Conservation (phyloP, 768 basidiomycete genomes). For the Rhizopogon sp. region DNA sequence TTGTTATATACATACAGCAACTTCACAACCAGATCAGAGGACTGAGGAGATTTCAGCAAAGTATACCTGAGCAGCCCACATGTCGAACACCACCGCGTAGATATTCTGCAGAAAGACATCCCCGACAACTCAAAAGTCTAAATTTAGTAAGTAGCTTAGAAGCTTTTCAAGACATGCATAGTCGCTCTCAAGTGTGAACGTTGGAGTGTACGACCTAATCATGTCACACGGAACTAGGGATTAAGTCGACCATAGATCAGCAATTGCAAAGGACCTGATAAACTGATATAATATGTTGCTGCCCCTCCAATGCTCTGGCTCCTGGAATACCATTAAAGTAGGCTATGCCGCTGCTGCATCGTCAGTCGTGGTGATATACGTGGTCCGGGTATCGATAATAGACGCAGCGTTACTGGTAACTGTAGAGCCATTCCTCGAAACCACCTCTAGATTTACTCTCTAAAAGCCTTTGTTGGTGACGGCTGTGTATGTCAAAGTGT, state of each 20-base stretch:
- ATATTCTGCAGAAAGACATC: constrained; percentile 29
- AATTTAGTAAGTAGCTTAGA: too few species aligned
- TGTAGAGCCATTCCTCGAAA: constrained; percentile 14
- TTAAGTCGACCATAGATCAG: neutral
- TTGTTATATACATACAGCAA: too few species aligned
- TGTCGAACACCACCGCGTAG: constrained; percentile 27
- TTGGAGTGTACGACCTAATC: constrained; percentile 16
- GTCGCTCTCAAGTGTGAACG: neutral
- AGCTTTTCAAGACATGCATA: neutral
- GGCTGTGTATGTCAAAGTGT: constrained; percentile 31
- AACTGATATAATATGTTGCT: neutral
- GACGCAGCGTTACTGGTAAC: constrained; percentile 21
- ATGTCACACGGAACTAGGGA: constrained; percentile 10
- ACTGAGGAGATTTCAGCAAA: constrained; percentile 32
- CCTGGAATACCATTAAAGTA: constrained; percentile 28
- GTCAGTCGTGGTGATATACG: constrained; percentile 23
- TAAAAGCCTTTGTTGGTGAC: constrained; percentile 30
- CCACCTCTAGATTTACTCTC: constrained; percentile 30
- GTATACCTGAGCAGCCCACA: constrained; percentile 28
- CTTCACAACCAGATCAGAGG: neutral
- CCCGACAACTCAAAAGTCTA: constrained; percentile 29
- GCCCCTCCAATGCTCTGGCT: neutral
- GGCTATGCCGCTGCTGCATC: constrained; percentile 20
- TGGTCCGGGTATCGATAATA: constrained; percentile 31
- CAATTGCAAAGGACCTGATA: neutral